A percentile compares a stretch with the other conserved stretches of the same genome.
Evolutionary conservation across 2,329 filamentous ascomycete genomes (phyloP).

Genomic region (Dactylonectria estremocensis): DNA sequence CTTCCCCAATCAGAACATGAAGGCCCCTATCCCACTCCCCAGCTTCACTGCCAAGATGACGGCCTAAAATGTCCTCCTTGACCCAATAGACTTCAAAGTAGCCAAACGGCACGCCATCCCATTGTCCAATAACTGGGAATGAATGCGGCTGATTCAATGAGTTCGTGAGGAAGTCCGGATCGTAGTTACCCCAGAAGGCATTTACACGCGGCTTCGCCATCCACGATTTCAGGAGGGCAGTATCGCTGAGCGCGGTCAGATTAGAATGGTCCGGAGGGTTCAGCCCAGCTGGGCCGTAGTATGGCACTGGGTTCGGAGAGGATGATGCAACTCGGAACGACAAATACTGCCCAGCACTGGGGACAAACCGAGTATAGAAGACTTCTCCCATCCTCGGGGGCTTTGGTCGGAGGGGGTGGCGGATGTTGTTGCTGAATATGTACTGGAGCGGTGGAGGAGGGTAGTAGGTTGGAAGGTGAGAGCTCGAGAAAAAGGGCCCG

Average conservation of each 20-base stretch:
- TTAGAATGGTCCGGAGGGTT: constrained; percentile 58
- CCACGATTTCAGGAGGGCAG: constrained; percentile 83
- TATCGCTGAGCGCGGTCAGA: constrained; percentile 65
- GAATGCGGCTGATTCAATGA: constrained; percentile 80
- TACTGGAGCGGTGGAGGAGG: constrained; percentile 88
- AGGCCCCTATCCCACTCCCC: constrained; percentile 90
- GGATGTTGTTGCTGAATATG: constrained; percentile 81
- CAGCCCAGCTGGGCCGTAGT: constrained; percentile 71
- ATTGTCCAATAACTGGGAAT: constrained; percentile 93
- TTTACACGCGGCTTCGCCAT: constrained; percentile 88
- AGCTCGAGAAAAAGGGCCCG: constrained; percentile 85
- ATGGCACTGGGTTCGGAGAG: constrained; percentile 73
- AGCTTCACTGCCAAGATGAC: constrained; percentile 74
- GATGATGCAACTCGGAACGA: constrained; percentile 89
- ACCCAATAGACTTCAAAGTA: constrained; percentile 99
- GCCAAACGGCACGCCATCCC: constrained; percentile 95
- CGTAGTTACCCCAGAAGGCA: constrained; percentile 84
- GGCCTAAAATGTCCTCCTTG: constrained; percentile 87
- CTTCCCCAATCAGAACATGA: constrained; percentile 91
- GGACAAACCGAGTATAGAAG: constrained; percentile 91
- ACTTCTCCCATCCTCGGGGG: constrained; percentile 91
- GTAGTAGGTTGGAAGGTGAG: constrained; percentile 91
- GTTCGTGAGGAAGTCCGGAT: constrained; percentile 76
- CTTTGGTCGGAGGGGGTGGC: constrained; percentile 90
- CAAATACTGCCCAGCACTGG: constrained; percentile 85